Evolutionary conservation across 2,329 filamentous ascomycete species (phyloP).

Genomic region (Xylariaceae sp.): DNA sequence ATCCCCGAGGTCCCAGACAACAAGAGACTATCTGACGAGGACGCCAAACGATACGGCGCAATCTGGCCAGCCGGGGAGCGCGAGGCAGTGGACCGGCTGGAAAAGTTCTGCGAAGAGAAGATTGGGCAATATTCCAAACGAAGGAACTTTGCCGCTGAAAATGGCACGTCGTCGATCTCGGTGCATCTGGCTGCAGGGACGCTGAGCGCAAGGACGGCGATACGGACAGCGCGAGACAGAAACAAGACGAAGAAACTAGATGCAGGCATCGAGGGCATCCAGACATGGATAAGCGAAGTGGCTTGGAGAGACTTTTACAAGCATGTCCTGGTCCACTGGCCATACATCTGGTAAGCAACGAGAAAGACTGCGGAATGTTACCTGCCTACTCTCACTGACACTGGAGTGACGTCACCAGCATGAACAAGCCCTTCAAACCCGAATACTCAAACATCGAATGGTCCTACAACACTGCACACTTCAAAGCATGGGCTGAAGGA

Average conservation of each 20-base stretch:
- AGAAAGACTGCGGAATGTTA: no score
- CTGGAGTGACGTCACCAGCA: conserved; percentile 33
- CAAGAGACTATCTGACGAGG: conserved; percentile 59
- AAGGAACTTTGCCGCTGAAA: conserved; percentile 64
- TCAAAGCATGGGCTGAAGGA: conserved; percentile 72
- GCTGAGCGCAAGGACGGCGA: conserved; percentile 65
- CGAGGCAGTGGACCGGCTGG: conserved; percentile 62
- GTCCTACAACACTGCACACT: conserved; percentile 70
- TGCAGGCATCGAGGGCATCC: conserved; percentile 62
- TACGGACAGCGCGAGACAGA: conserved; percentile 54
- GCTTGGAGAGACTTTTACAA: conserved; percentile 89
- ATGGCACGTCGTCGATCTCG: conserved; percentile 66
- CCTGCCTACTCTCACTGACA: no score
- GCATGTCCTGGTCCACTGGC: conserved; percentile 81
- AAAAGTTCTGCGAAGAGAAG: conserved; percentile 65
- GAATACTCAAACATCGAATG: conserved; percentile 80
- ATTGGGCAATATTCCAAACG: conserved; percentile 60
- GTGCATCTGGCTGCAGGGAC: conserved; percentile 68
- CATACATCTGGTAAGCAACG: conserved; percentile 64
- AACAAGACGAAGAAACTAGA: conserved; percentile 60
- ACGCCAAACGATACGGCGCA: conserved; percentile 53
- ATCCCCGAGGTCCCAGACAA: conserved; percentile 62
- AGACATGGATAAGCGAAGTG: conserved; percentile 76
- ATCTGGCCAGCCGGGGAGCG: conserved; percentile 76
- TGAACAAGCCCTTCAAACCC: conserved; percentile 69